A percentile compares a stretch with the other conserved stretches of the same genome.
phyloP scores from a whole-genome alignment of 306 rosid species.

The Purshia tridentata region DNA sequence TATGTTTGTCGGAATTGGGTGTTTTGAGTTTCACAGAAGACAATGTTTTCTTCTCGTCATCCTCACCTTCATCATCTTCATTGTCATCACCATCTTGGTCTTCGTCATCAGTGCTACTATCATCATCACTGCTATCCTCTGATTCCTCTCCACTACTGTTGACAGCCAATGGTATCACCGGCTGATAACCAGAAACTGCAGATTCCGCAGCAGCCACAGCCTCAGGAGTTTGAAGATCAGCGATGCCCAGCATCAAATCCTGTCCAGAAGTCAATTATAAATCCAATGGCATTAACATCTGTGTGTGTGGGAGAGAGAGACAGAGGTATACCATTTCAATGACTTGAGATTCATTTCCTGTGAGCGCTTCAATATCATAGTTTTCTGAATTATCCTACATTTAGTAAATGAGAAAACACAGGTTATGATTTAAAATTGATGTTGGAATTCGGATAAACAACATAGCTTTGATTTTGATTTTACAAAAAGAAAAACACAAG shows the following conservation, averaged over 20 bases:
- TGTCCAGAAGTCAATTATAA: conserved; percentile 24
- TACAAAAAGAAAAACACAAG: background rate
- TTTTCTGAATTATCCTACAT: conserved; percentile 56
- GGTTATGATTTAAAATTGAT: background rate
- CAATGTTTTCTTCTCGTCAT: conserved; percentile 14
- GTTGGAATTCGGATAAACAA: background rate
- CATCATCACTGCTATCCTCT: conserved; percentile 43
- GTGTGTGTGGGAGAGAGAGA: conserved; percentile 8
- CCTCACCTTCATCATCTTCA: conserved; percentile 9
- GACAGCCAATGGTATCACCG: conserved; percentile 44
- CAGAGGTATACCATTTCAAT: conserved; percentile 55
- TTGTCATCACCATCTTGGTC: conserved; percentile 11
- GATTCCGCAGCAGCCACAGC: conserved; percentile 94
- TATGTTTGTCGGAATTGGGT: conserved; percentile 23
- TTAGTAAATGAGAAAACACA: background rate
- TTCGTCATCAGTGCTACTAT: conserved; percentile 17
- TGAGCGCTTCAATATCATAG: conserved; percentile 70
- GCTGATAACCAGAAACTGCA: conserved; percentile 57
- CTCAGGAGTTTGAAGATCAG: conserved; percentile 83
- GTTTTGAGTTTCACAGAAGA: conserved; percentile 21
- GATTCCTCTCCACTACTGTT: conserved; percentile 50
- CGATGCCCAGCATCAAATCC: conserved; percentile 87
- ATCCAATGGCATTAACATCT: conserved; percentile 3
- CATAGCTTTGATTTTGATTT: background rate
- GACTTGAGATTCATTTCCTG: conserved; percentile 73